Evolutionary conservation across 441 rosid genomes (phyloP).

Genomic region (Gossypium gossypioides): DNA sequence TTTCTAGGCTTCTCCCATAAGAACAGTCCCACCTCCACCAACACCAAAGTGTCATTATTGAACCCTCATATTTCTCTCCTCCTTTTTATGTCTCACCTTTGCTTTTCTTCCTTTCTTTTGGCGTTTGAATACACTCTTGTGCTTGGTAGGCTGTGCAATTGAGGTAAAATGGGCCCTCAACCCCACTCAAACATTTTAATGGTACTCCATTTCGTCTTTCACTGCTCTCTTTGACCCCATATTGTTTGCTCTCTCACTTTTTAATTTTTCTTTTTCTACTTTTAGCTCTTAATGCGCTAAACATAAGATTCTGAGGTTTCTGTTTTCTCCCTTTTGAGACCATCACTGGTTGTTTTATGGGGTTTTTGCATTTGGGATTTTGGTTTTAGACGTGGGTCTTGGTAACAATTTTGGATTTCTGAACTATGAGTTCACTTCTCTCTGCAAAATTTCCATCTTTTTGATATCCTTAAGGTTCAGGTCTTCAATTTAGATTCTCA

Average conservation of each 20-base stretch:
- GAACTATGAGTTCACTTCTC: conserved; percentile 7
- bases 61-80: conserved; percentile 9
- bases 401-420: conserved; percentile 10
- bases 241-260: conserved; percentile 40
- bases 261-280: conserved; percentile 1
- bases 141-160: conserved; percentile 59
- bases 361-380: conserved; percentile 21
- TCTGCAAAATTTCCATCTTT: not conserved
- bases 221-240: conserved; percentile 26
- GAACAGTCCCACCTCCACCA: conserved; percentile 11
- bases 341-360: conserved; percentile 10
- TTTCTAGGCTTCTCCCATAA: conserved; percentile 18
- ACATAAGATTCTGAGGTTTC: conserved; percentile 24
- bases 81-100: conserved; percentile 24
- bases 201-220: conserved; percentile 28
- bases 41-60: conserved; percentile 26
- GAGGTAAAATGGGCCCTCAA: conserved; percentile 49
- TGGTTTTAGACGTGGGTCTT: conserved; percentile 25
- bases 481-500: conserved; percentile 6
- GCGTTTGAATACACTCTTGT: conserved; percentile 22
- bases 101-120: conserved; percentile 6
- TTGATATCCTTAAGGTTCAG: not conserved
- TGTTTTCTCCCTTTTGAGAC: conserved; percentile 1
- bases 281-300: not conserved
- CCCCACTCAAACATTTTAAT: conserved; percentile 47